Conservation (phyloP, 352 stramenopile genomes). For the Phytophthora kernoviae region DNA sequence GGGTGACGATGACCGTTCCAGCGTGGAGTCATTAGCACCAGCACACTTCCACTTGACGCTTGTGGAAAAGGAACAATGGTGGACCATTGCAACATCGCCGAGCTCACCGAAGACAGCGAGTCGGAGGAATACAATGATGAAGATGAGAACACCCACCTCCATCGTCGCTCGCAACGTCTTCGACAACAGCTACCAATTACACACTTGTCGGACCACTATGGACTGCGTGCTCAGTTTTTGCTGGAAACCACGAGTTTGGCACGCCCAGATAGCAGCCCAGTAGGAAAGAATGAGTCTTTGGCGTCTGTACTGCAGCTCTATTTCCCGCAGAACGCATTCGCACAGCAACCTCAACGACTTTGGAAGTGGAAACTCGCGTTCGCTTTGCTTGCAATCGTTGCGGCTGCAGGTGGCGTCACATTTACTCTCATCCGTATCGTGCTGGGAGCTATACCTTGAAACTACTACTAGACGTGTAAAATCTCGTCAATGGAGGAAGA, state of each 20-base stretch:
- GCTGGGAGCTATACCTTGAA: conserved; percentile 8
- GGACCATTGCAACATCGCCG: conserved; percentile 57
- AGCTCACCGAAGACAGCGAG: conserved; percentile 33
- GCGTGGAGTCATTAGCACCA: conserved; percentile 11
- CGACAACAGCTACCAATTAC: conserved; percentile 58
- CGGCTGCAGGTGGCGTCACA: conserved; percentile 23
- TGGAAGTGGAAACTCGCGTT: conserved; percentile 75
- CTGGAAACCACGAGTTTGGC: conserved; percentile 51
- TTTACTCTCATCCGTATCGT: conserved; percentile 19
- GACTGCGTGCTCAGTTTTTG: conserved; percentile 55
- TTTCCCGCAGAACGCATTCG: conserved; percentile 68
- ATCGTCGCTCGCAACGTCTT: conserved; percentile 8
- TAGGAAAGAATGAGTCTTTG: conserved; percentile 35
- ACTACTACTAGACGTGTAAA: too few species aligned
- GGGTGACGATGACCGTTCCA: conserved; percentile 28
- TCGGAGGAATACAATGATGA: conserved; percentile 17
- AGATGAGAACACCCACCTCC: conserved; percentile 11
- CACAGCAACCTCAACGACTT: conserved; percentile 52
- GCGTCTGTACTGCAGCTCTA: conserved; percentile 69
- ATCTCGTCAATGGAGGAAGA: too few species aligned
- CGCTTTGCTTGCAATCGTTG: conserved; percentile 46
- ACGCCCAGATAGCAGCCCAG: conserved; percentile 43
- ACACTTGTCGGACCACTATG: conserved; percentile 85
- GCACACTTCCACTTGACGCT: conserved; percentile 47
- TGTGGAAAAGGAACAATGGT: conserved; percentile 50